These are phyloP conservation scores for Neocatenulostroma microsporum DNA, from an alignment of 2,329 filamentous ascomycete species.

Conservation along the genomic window DNA sequence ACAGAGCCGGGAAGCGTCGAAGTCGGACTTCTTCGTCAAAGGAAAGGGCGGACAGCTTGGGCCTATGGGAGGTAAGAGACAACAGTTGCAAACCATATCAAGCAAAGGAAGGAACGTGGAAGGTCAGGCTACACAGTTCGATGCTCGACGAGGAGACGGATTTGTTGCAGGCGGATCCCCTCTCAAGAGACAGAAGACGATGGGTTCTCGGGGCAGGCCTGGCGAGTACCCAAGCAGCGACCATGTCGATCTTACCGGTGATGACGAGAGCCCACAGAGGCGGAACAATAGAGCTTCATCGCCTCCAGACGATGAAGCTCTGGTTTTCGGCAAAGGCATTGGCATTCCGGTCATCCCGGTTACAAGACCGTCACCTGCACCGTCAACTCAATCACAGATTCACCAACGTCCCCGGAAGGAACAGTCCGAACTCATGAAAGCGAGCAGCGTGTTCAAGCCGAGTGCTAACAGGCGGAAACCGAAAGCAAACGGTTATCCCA, in stretches of 20 bases:
- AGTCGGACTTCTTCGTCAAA: constrained; percentile 1
- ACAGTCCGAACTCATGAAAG: no score
- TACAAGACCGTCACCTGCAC: no score
- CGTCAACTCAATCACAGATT: no score
- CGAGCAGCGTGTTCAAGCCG: no score
- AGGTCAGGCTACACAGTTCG: not conserved
- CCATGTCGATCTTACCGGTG: constrained; percentile 4
- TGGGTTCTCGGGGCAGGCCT: not conserved
- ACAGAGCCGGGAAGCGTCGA: not conserved
- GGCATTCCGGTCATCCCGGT: no score
- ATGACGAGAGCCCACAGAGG: not conserved
- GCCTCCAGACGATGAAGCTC: not conserved
- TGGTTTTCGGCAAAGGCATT: no score
- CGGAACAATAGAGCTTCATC: not conserved
- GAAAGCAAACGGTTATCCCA: no score
- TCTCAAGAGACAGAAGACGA: constrained; percentile 4
- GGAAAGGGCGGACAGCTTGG: not conserved
- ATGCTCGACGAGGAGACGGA: not conserved
- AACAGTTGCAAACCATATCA: not conserved
- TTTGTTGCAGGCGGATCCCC: not conserved
- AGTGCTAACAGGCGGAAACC: no score
- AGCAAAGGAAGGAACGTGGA: constrained; percentile 2
- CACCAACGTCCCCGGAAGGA: no score
- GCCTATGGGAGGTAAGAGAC: not conserved
- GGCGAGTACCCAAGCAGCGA: no score